phyloP scores from a whole-genome alignment of 1,139 yeast species.

The Pichia kudriavzevii region DNA sequence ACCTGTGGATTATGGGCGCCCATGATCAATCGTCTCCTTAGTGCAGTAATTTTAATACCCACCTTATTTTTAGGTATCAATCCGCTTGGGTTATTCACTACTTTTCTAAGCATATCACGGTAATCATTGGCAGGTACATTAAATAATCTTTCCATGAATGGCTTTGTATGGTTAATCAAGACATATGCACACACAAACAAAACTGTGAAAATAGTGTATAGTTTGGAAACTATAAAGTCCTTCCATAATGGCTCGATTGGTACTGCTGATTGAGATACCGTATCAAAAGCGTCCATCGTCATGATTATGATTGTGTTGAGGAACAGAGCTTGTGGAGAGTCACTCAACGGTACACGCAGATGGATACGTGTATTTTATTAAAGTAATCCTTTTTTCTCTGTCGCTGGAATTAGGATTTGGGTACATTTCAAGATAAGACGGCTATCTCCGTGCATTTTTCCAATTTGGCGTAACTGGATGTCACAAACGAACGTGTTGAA shows the following conservation, averaged over 20 bases:
- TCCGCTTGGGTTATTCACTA: slow-evolving; percentile 30
- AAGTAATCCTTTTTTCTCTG: too few species aligned
- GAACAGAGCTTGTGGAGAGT: too few species aligned
- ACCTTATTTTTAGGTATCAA: slow-evolving; percentile 14
- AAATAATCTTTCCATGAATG: slow-evolving; percentile 32
- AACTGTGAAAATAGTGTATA: neutral
- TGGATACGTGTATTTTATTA: too few species aligned
- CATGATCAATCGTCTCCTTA: slow-evolving; percentile 39
- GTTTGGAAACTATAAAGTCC: slow-evolving; percentile 1
- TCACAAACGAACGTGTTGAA: too few species aligned
- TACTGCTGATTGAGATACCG: neutral
- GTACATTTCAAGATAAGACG: too few species aligned
- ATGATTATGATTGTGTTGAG: too few species aligned
- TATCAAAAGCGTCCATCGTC: slow-evolving; percentile 11
- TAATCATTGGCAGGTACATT: slow-evolving; percentile 41
- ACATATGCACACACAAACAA: neutral
- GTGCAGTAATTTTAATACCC: slow-evolving; percentile 34
- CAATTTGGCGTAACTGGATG: too few species aligned
- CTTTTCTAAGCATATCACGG: slow-evolving; percentile 34
- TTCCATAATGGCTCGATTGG: neutral
- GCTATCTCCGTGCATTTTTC: too few species aligned
- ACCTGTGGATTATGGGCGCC: slow-evolving; percentile 41
- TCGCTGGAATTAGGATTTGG: too few species aligned
- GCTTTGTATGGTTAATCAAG: slow-evolving; percentile 15
- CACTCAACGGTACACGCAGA: too few species aligned